These are phyloP conservation scores for Pugionium cornutum DNA, from an alignment of 345 rosid genomes.

Conservation along the genomic window DNA sequence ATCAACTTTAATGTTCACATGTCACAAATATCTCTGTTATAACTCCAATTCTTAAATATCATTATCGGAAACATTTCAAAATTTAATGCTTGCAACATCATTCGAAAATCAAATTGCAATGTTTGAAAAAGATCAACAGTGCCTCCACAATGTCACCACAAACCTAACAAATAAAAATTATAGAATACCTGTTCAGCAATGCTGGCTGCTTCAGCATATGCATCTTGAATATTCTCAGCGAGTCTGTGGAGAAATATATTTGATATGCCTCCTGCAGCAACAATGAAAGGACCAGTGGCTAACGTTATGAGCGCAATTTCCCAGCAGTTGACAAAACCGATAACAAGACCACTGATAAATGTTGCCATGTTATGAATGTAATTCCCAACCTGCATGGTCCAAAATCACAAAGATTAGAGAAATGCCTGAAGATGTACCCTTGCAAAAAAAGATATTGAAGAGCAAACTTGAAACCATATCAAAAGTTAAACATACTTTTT, in stretches of 20 bases:
- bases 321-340: constrained; percentile 97
- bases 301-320: constrained; percentile 90
- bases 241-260: constrained; percentile 97
- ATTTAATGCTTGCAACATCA: constrained; percentile 20
- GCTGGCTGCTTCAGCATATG: constrained; percentile 99
- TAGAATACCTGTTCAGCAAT: constrained; percentile 87
- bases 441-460: constrained; percentile 17
- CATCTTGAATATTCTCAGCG: constrained; percentile 99
- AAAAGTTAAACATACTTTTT: constrained; percentile 61
- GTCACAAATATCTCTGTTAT: constrained; percentile 22
- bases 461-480: constrained; percentile 30
- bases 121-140: constrained; percentile 8
- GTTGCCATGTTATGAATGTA: constrained; percentile 99
- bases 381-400: constrained; percentile 80
- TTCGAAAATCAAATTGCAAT: not conserved
- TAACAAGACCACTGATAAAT: constrained; percentile 84
- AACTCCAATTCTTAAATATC: constrained; percentile 16
- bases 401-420: constrained; percentile 24
- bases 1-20: constrained; percentile 7
- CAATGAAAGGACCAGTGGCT: constrained; percentile 97
- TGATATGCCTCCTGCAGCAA: constrained; percentile 99
- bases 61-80: constrained; percentile 15
- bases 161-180: not conserved
- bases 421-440: constrained; percentile 16
- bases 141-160: constrained; percentile 6